Evolutionary conservation across 768 basidiomycete genomes (phyloP).

Genomic region (Boletus rubroflammeus): DNA sequence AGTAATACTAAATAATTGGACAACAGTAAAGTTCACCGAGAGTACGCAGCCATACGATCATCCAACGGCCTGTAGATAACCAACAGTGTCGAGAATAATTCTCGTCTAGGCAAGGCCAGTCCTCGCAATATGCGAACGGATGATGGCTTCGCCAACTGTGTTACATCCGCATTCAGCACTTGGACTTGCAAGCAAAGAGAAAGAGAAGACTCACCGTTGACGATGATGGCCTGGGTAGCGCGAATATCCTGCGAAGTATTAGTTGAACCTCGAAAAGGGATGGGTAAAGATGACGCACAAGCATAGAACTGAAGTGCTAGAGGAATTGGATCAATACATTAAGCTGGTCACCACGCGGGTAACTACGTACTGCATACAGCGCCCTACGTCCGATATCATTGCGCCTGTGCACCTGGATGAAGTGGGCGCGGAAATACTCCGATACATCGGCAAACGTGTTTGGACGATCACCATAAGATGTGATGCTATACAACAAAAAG

Average conservation of each 20-base stretch:
- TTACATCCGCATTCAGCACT: constrained; percentile 2
- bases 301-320: constrained; percentile 71
- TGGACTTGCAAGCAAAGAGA: not conserved
- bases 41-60: constrained; percentile 5
- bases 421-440: constrained; percentile 83
- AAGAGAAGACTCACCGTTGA: constrained; percentile 44
- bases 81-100: not conserved
- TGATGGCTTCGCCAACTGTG: constrained; percentile 62
- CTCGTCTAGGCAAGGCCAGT: constrained; percentile 38
- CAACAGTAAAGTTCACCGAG: constrained; percentile 12
- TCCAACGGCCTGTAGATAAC: constrained; percentile 11
- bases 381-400: constrained; percentile 57
- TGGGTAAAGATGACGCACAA: constrained; percentile 38
- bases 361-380: constrained; percentile 57
- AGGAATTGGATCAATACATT: constrained; percentile 8
- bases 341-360: not conserved
- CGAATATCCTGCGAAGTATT: constrained; percentile 49
- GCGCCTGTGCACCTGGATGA: constrained; percentile 67
- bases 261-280: not conserved
- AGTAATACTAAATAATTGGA: constrained; percentile 18
- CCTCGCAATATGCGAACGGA: constrained; percentile 60
- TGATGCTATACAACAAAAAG: constrained; percentile 47
- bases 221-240: constrained; percentile 63
- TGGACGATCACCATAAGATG: constrained; percentile 69
- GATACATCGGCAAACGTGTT: constrained; percentile 70